Evolutionary conservation across 169 alveolate species (phyloP), one percentile per base, ranked within the genome.

Genomic region (Plasmodium blacklocki): DNA sequence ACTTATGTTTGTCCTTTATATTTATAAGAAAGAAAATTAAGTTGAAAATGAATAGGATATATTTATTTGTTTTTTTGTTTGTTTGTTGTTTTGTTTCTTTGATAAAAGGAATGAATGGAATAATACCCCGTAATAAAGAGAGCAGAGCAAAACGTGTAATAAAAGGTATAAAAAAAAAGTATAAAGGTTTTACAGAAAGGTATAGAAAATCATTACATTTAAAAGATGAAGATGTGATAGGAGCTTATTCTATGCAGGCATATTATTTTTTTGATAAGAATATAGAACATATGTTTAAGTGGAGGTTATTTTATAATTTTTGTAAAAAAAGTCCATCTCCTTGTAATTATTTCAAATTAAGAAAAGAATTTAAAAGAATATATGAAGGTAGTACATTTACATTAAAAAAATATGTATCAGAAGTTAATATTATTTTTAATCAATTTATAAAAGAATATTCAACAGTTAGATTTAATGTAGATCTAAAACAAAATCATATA

Each of bases 221-320:
- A 7, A 78, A 78, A 59, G 80, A 66, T 8, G 71, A 47, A 2
- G 67, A 54, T 1, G 78, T 78, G 0, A 11, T 64, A 21, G 89
- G 89, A 7, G 11, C 19, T 6, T 78, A 78, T 70, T 21, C 49
- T 64, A n/a, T 78, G 14, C 29, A 78, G 12, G 89, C 89, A 3
- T 64, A 78, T 45, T 64, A 26, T 58, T 26, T 15, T 58, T 64
- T 64, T 32, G 78, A 78, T 66, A 49, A 50, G 0, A 23, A 56
- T 1, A 49, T 78, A 21, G 89, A 78, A 52, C 64, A 66, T 26
- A 21, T 29, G 52, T 78, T 78, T 66, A 78, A 78, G 67, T 78
- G 89, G 89, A 78, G 67, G 2, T 23, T 78, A 19, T 66, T 52
- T 78, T 64, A 64, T 45, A 78, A 50, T 50, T 56, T 18, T 56